Evolutionary conservation across 1,284 basidiomycete species (phyloP), one percentile per base, ranked within the genome.

Genomic region (Puccinia hordei): DNA sequence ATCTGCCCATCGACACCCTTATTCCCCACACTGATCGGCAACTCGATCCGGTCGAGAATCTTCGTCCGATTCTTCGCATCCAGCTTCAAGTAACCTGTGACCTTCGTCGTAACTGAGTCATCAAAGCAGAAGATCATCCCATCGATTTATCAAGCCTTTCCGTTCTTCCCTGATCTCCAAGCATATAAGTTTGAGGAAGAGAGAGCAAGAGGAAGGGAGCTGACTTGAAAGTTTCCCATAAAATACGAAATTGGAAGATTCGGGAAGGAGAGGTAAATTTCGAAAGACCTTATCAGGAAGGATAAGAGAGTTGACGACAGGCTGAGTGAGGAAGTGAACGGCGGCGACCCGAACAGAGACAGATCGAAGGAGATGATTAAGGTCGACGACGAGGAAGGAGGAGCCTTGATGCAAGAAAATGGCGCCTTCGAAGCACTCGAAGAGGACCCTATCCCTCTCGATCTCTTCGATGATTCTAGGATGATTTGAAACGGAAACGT

Each of bases 391-490:
- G 33, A 46, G 44, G 41, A 73, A 61, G 24, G 78, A 38, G 6
- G 19, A 41, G 2, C 85, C 85, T 73, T 86, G 85, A 66, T 86
- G 85, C 82, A 86, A 83, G 81, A 85, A 86, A 1, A 88, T 86
- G 17, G 87, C 88, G 12, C 88, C 88, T 82, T 88, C 87, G 82
- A 87, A 88, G 0, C 93, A 87, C 85, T 95, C 93, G 82, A 95
- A 95, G 81, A 95, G 87, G 0, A 93, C 93, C 35, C 94, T 87
- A 35, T 92, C 93, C 51, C 91, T 86, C 86, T 96, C 94, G n/a
- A 95, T 88, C 84, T 95, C 93, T 86, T 96, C 94, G 35, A 96
- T 85, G 33, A 93, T 88, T 61, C 88, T 87, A 0, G 82, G 84
- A 8, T 87, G 87, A 8, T 75, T 86, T 84, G 76, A 85, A 81